Base-by-base conservation (phyloP, 164 flowering plant species). In the Taxillus chinensis region DNA sequence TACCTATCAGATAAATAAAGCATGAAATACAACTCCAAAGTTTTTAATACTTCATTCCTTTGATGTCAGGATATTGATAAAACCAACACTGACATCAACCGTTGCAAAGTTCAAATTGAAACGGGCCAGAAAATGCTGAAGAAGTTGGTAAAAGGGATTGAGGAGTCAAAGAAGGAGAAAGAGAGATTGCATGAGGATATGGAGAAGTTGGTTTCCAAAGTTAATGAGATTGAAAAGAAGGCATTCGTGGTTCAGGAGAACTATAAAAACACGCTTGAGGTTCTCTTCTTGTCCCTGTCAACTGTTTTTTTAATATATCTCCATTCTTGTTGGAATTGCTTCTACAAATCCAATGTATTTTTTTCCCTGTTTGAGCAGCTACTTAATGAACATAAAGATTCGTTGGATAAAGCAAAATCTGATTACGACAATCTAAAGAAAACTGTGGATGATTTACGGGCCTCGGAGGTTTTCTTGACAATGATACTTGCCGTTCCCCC, bases 191-290 rank as follows among this genome's bases (percentile, higher is more conserved):
- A 63, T 61, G 78, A 65, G 39, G 89, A 91, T 65, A 91, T 80
- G 67, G 84, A 83, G 63, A 86, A 79, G 42, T 58, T 85, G 72
- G 67, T 68, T 53, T 53, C 82, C 63, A 52, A 60, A 45, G 81
- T 83, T 70, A 86, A 89, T 73, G 90, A 83, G 69, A 80, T 83
- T 16, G 89, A 83, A 68, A 79, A 82, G 70, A 91, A 87, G 74
- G 99, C 99, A 48, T 83, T 86, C 72, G 61, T 53, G 1, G 95
- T 91, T 64, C 90, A 87, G 77, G 96, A 91, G 68, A 80, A 84
- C 58, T 91, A 80, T 68, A 78, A 85, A 57, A 82, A 79, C 50
- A 83, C 82, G 13, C 83, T 82, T 70, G 73, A 89, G 98, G 99
- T 89, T 46, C 39, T 49, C 15, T 27, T 6, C 27, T 38, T 55